phyloP scores from a whole-genome alignment of 176 grass and related monocot species.

The Typha latifolia region DNA sequence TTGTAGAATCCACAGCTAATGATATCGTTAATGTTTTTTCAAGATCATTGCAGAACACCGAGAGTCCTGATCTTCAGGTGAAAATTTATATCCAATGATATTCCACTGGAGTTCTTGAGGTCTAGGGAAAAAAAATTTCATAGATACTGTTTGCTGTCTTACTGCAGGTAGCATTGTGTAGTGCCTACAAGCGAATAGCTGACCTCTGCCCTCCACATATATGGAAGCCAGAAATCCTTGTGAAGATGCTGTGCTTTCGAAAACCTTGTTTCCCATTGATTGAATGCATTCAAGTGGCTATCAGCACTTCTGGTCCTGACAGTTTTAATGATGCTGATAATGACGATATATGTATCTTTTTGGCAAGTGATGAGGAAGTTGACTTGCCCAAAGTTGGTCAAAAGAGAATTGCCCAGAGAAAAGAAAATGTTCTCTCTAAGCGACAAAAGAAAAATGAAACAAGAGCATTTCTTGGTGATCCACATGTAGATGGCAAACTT shows the following conservation, averaged over 20 bases:
- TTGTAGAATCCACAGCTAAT: conserved; percentile 77
- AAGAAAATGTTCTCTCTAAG: conserved; percentile 41
- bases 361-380: conserved; percentile 19
- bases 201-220: conserved; percentile 57
- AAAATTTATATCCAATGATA: conserved; percentile 18
- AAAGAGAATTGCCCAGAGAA: conserved; percentile 47
- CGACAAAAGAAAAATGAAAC: conserved; percentile 47
- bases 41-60: conserved; percentile 44
- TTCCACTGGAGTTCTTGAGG: not conserved
- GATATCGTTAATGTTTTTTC: conserved; percentile 59
- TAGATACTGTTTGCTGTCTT: conserved; percentile 15
- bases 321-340: conserved; percentile 24
- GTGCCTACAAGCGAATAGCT: conserved; percentile 75
- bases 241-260: conserved; percentile 52
- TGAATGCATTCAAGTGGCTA: conserved; percentile 56
- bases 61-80: conserved; percentile 81
- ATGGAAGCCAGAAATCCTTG: conserved; percentile 74
- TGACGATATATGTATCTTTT: conserved; percentile 16
- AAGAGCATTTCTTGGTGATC: conserved; percentile 6
- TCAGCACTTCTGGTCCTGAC: conserved; percentile 30
- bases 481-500: conserved; percentile 8
- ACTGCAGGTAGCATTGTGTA: conserved; percentile 74
- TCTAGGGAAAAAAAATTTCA: not conserved
- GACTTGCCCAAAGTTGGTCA: conserved; percentile 41
- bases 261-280: conserved; percentile 60